Evolutionary conservation across 208 protist species (phyloP), one percentile per base, ranked within the genome.

Genomic region (Trypanosoma vivax): DNA sequence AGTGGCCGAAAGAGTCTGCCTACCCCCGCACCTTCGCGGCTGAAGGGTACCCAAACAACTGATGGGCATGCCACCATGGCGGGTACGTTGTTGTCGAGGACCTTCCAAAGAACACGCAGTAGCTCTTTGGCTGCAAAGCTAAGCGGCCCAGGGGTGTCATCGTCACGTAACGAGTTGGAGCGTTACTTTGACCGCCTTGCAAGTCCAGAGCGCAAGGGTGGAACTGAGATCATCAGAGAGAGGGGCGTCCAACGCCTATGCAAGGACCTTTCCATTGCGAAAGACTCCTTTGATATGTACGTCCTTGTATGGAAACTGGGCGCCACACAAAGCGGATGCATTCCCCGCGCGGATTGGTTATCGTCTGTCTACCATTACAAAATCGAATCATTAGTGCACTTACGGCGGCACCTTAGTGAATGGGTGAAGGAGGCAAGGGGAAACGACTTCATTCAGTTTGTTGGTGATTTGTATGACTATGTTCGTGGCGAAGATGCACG

Each of bases 391-490:
- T 16, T 70, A 33, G 5, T 40, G 0, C 73, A 91, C 40, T 56
- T 95, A 7, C 66, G 66, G 29, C 16, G 53, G 25, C 60, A 65
- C 14, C 19, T 86, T 14, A 18, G 11, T 0, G 76, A 81, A 23
- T 92, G 79, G 76, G 70, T 70, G 5, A 59, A 64, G n/a, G 65
- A 88, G 5, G 73, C 42, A 28, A 62, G 42, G 50, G 21, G 60
- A 40, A 5, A 25, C 19, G 7, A 24, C 14, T 95, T 90, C 40
- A 49, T 51, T 7, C 68, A 84, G 9, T 88, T 91, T 65, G 92
- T 90, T 57, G 79, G 79, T 50, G 84, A 81, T 38, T 25, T 90
- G 10, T 95, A 93, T 60, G 88, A 95, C 61, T 92, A 79, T 46
- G 60, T 92, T 35, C 71, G 88, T 24, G 85, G 85, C 16, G 88